phyloP scores from a whole-genome alignment of 176 grass and related monocot species.

The Neostapfia colusana region DNA sequence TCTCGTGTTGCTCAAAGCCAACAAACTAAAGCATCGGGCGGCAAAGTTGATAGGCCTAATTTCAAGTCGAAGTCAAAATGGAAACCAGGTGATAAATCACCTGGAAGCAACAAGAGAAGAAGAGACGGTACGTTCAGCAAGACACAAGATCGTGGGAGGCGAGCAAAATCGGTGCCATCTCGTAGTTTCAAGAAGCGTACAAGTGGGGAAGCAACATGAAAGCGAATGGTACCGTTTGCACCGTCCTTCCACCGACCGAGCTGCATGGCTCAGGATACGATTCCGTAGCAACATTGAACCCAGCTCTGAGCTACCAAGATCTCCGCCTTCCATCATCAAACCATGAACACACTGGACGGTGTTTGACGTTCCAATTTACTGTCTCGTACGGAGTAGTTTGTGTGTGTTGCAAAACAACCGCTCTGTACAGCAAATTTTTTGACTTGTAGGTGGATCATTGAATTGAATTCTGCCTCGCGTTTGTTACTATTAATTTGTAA shows the following conservation, averaged over 20 bases:
- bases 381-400: not conserved
- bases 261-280: not conserved
- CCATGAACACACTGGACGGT: not conserved
- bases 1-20: not conserved
- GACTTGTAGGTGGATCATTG: not conserved
- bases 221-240: not conserved
- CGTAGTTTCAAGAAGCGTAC: conserved; percentile 45
- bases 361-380: not conserved
- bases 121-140: conserved; percentile 1
- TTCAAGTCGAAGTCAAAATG: conserved; percentile 26
- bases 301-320: not conserved
- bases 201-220: conserved; percentile 4
- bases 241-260: not conserved
- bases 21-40: not conserved
- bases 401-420: not conserved
- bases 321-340: not conserved
- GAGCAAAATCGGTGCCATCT: not conserved
- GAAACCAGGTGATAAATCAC: conserved; percentile 15
- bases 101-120: not conserved
- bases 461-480: not conserved
- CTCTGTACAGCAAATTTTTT: not conserved
- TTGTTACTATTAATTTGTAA: not conserved
- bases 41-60: not conserved
- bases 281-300: not conserved
- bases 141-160: not conserved